Base-by-base conservation (phyloP, 805 yeast species). In the Candida dendrica region DNA sequence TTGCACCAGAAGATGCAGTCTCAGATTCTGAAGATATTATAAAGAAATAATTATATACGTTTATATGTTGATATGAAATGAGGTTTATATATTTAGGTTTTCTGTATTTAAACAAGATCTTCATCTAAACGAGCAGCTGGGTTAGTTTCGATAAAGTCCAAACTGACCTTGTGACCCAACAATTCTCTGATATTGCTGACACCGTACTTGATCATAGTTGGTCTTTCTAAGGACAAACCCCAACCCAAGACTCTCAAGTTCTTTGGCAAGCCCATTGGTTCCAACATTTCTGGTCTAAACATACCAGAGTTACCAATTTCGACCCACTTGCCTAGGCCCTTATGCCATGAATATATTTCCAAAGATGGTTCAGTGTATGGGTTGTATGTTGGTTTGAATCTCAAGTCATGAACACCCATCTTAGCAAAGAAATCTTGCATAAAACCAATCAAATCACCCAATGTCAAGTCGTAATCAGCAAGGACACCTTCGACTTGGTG, bases 261-360 rank as follows among this genome's bases (percentile, higher is more conserved):
- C 71, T 82, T 82, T 46, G 98, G 98, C 59, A 93, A 76, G 30
- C 99, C 99, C 98, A 93, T 91, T 36, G 96, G 71, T 69, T 89
- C 96, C 62, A 95, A 75, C 99, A 93, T 93, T 70, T 93, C 99
- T 13, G 99, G 98, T 69, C 99, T 82, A 76, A 93, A 93, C 96
- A 93, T 84, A 65, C 99, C 99, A 16, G 97, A 89, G 74, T 93
- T 93, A 65, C 99, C 99, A 58, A 93, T 91, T 73, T 93, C 99
- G 48, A 93, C 98, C 98, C 98, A 95, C 65, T 88, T 93, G 54
- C 75, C 81, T 56, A 93, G 75, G 39, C 96, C 96, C 55, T 79
- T 81, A 68, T 93, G 99, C 84, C 87, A 93, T 39, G 97, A 93
- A 65, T 84, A 93, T 52, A 93, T 93, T 72, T 93, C 99, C 78